A percentile compares a stretch with the other conserved stretches of the same genome.
These are phyloP conservation scores for Umbelopsis isabellina DNA, from an alignment of 192 early-diverging fungal species.

Conservation along the genomic window DNA sequence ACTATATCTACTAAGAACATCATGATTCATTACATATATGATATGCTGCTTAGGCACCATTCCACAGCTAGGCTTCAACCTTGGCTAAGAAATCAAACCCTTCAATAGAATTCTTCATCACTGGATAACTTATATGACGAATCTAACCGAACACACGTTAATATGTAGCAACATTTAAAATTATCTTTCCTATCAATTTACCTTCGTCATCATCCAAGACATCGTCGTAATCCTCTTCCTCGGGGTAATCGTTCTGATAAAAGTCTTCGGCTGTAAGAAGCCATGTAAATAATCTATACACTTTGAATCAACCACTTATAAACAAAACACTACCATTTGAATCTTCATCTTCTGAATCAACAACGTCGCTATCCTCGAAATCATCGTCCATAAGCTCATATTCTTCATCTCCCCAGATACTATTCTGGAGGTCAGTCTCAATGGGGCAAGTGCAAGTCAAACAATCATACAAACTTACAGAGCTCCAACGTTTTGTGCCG, in stretches of 20 bases:
- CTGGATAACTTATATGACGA: background rate
- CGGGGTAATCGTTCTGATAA: conserved; percentile 81
- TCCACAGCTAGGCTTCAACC: too few relatives aligned
- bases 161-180: too few relatives aligned
- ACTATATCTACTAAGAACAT: conserved; percentile 7
- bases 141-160: background rate
- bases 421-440: conserved; percentile 1
- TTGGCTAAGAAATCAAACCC: background rate
- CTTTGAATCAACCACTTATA: conserved; percentile 27
- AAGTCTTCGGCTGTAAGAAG: conserved; percentile 67
- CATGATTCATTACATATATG: background rate
- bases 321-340: conserved; percentile 57
- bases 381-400: conserved; percentile 45
- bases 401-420: conserved; percentile 55
- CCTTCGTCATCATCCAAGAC: conserved; percentile 35
- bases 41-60: too few relatives aligned
- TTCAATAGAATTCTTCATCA: conserved; percentile 2
- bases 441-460: background rate
- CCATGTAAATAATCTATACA: conserved; percentile 33
- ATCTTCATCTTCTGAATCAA: conserved; percentile 58
- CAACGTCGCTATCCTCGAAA: conserved; percentile 32
- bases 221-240: conserved; percentile 56
- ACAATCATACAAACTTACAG: conserved; percentile 40
- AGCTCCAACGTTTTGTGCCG: conserved; percentile 42
- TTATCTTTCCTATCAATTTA: conserved; percentile 26